Base-by-base conservation (phyloP, 139 green algal genomes). In the Chlorella vulgaris region DNA sequence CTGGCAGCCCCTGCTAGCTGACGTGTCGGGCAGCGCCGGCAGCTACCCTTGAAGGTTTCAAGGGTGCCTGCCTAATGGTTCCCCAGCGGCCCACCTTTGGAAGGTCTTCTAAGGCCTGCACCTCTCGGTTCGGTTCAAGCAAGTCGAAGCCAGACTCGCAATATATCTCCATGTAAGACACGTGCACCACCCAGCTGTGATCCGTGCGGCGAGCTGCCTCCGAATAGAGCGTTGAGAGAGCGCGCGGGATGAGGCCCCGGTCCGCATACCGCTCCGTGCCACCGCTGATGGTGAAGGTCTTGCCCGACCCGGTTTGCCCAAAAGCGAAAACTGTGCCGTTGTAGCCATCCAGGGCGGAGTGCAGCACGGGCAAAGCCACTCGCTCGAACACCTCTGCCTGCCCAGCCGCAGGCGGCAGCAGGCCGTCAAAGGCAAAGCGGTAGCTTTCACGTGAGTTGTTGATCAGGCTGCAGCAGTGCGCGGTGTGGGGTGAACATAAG, bases 201-300 rank as follows among this genome's bases (percentile, higher is more conserved):
- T 96, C 95, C 73, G 86, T 24, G 55, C 69, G 95, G 87, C 0
- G 78, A 58, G 94, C 78, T 31, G 95, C 80, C 81, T 92, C 80
- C 24, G 85, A 67, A 85, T 98, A 98, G 24, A 98, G 88, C 88
- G 98, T 91, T 7, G 78, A 61, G 15, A 98, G 86, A 29, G 93
- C 94, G 28, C 94, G 89, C 1, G 95, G 93, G 4, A 93, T 94
- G 21, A 99, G 88, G 10, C 96, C 95, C 0, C 93, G 90, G 26
- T 85, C 50, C 26, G 31, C 94, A 90, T 93, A 92, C 18, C 91
- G 84, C 10, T 80, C 26, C 0, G 88, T 83, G 22, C 65, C 90
- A 50, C 94, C 94, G 69, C 94, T 95, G 80, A 97, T 96, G 39
- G 94, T 96, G 88, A 93, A 93, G 0, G 94, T 97, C 90, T 97